Percentiles rank a stretch among this genome's conserved stretches.
Evolutionary conservation across 2,329 filamentous ascomycete genomes (phyloP).

Genomic region (Phoma sp.): DNA sequence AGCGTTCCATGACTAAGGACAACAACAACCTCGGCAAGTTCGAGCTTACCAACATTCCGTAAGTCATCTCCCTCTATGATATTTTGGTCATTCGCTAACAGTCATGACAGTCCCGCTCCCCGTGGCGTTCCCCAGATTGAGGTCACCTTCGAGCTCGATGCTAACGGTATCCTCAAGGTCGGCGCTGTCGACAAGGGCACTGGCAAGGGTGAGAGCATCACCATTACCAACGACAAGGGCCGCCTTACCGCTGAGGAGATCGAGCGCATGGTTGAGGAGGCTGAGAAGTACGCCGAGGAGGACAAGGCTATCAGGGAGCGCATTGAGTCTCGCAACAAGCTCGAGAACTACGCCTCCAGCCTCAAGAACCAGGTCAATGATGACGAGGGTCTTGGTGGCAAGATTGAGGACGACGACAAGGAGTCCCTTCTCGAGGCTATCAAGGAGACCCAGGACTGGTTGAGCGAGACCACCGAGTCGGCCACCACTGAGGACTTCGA

Average conservation of each 20-base stretch:
- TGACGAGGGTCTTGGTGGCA: constrained; percentile 93
- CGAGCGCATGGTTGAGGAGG: constrained; percentile 98
- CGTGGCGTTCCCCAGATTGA: constrained; percentile 98
- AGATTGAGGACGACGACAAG: constrained; percentile 99
- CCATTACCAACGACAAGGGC: constrained; percentile 99
- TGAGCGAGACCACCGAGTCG: constrained; percentile 85
- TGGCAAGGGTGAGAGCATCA: constrained; percentile 96
- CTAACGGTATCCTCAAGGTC: constrained; percentile 98
- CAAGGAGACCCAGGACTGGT: constrained; percentile 97
- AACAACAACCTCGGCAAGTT: constrained; percentile 97
- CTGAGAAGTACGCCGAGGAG: constrained; percentile 98
- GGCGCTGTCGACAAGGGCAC: constrained; percentile 97
- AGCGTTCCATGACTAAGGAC: constrained; percentile 92
- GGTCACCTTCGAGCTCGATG: constrained; percentile 96
- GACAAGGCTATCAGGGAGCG: constrained; percentile 98
- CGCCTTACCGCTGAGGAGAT: constrained; percentile 96
- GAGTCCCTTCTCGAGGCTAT: constrained; percentile 92
- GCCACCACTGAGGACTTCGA: constrained; percentile 94
- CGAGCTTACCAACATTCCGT: constrained; percentile 91
- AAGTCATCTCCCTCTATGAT: constrained; percentile 25
- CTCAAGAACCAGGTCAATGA: constrained; percentile 99
- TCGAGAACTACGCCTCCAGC: constrained; percentile 99
- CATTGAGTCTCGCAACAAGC: constrained; percentile 93
- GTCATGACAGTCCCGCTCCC: constrained; percentile 68
- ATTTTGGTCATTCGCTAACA: constrained; percentile 21